Percentiles rank a stretch among this genome's conserved stretches.
These are phyloP conservation scores for Oryza longistaminata DNA, from an alignment of 176 grass and related monocot species.

Conservation along the genomic window DNA sequence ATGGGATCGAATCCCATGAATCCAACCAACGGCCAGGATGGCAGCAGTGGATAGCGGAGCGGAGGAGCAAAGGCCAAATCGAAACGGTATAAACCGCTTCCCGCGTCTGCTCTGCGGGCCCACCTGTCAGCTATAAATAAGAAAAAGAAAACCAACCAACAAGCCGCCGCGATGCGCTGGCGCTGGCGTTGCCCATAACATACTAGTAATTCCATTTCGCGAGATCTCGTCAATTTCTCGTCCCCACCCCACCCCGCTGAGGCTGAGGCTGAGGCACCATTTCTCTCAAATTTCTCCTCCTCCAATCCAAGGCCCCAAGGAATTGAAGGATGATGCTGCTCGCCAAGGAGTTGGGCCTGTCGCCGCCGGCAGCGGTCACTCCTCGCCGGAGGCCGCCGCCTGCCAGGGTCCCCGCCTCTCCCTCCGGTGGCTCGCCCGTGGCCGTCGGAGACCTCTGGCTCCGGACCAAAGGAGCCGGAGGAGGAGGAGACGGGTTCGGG, in stretches of 20 bases:
- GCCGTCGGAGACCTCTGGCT: constrained; percentile 43
- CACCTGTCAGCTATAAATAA: background rate
- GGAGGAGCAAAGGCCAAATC: background rate
- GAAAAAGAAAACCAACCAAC: too few relatives aligned
- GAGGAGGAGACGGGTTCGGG: constrained; percentile 25
- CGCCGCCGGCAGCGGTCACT: constrained; percentile 45
- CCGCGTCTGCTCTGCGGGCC: background rate
- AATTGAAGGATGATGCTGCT: constrained; percentile 58
- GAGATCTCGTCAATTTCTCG: background rate
- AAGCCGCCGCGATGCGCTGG: too few relatives aligned
- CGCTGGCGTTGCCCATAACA: too few relatives aligned
- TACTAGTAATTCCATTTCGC: background rate
- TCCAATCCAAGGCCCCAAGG: background rate
- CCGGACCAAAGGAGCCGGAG: constrained; percentile 22
- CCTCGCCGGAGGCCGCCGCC: constrained; percentile 42
- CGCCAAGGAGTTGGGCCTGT: constrained; percentile 63
- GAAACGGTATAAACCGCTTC: background rate
- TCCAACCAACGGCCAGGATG: background rate
- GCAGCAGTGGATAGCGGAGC: background rate
- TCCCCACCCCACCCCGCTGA: background rate
- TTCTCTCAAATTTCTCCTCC: background rate
- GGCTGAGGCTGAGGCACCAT: too few relatives aligned
- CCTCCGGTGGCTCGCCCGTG: constrained; percentile 29
- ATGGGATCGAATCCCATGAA: background rate
- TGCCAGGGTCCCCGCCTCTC: constrained; percentile 33